A percentile compares a stretch with the other conserved stretches of the same genome.
Conservation (phyloP, 352 stramenopile genomes). For the Halophytophthora polymorphica region DNA sequence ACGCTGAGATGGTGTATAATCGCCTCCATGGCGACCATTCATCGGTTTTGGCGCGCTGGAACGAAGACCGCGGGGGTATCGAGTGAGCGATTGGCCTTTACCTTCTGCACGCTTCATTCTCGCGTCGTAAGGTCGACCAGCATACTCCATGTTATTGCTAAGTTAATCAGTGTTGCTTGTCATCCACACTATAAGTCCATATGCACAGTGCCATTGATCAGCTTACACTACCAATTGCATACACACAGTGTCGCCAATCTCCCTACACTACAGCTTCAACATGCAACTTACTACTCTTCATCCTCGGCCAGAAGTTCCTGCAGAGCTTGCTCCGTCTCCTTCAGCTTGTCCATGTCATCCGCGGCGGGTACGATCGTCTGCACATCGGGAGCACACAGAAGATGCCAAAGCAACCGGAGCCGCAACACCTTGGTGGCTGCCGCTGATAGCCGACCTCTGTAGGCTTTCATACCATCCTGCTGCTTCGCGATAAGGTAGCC, state of each 20-base stretch:
- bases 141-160: background rate
- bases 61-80: too few relatives aligned
- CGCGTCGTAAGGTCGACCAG: background rate
- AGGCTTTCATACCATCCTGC: background rate
- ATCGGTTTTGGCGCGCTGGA: background rate
- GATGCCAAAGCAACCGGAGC: background rate
- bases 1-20: slow-evolving; percentile 7
- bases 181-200: background rate
- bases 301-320: background rate
- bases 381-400: slow-evolving; percentile 4
- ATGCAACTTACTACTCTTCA: background rate
- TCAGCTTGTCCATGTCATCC: background rate
- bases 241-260: background rate
- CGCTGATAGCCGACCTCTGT: background rate
- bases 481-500: background rate
- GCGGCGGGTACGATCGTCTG: background rate
- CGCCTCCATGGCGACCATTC: slow-evolving; percentile 1
- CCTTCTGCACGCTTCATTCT: too few relatives aligned
- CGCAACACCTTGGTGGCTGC: background rate
- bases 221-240: too few relatives aligned
- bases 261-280: background rate
- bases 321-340: slow-evolving; percentile 1
- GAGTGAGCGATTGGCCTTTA: too few relatives aligned
- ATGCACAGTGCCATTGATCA: too few relatives aligned
- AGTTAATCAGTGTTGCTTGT: background rate